A percentile compares a stretch with the other conserved stretches of the same genome.
Conservation (phyloP, 495 filamentous ascomycete genomes). For the Diplogelasinospora grovesii region DNA sequence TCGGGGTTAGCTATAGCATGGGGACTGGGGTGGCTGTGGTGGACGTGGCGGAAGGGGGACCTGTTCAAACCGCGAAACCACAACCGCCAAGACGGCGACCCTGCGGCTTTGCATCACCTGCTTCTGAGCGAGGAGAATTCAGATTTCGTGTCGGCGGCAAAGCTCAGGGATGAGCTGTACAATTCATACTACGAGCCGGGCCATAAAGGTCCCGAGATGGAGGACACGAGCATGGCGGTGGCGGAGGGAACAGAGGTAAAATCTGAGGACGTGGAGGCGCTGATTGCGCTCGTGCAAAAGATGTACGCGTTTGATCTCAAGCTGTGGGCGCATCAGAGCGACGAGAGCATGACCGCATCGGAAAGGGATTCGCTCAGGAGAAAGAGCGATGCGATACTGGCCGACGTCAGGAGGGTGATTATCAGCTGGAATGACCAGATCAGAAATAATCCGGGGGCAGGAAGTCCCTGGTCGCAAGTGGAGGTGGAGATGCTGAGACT, state of each 20-base stretch:
- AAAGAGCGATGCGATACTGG: slow-evolving; percentile 1
- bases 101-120: no score
- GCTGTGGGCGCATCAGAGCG: background rate
- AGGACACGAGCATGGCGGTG: slow-evolving; percentile 3
- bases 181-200: slow-evolving; percentile 4
- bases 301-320: slow-evolving; percentile 3
- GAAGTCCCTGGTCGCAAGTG: no score
- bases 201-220: slow-evolving; percentile 2
- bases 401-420: slow-evolving; percentile 3
- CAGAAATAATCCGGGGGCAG: no score
- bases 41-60: background rate
- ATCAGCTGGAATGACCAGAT: no score
- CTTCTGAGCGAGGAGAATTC: no score
- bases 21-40: slow-evolving; percentile 1
- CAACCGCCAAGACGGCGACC: no score
- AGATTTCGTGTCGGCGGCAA: background rate
- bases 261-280: slow-evolving; percentile 4
- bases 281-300: slow-evolving; percentile 7
- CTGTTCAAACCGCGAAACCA: no score
- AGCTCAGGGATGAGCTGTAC: background rate
- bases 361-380: background rate
- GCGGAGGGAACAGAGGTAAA: background rate
- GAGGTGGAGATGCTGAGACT: no score
- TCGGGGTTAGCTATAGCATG: background rate
- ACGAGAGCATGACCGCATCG: background rate